Evolutionary conservation across 192 early-diverging fungal species (phyloP).

Genomic region (Chytriomyces hyalinus): DNA sequence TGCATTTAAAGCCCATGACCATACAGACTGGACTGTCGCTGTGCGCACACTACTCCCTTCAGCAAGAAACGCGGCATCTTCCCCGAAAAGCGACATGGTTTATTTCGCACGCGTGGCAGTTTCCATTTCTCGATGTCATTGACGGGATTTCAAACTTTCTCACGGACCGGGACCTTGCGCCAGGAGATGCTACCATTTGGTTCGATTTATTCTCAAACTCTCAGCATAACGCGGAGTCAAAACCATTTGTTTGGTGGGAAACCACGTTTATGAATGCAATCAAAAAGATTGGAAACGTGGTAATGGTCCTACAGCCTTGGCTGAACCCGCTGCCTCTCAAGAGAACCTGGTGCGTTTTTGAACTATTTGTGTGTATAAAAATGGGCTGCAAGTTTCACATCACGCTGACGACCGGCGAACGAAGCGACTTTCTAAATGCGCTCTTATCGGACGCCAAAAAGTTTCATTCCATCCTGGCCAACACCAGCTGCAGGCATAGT

Average conservation of each 20-base stretch:
- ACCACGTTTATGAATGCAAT: constrained; percentile 42
- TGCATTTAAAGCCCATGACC: constrained; percentile 23
- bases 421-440: not conserved
- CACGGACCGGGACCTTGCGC: not conserved
- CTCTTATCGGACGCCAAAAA: not conserved
- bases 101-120: constrained; percentile 43
- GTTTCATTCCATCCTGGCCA: not conserved
- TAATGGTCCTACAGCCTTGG: constrained; percentile 42
- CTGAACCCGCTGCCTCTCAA: constrained; percentile 28
- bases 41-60: not conserved
- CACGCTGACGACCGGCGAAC: not conserved
- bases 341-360: constrained; percentile 46
- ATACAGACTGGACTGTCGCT: constrained; percentile 9
- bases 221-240: constrained; percentile 5
- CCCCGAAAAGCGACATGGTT: constrained; percentile 29
- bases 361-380: constrained; percentile 23
- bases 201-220: constrained; percentile 37
- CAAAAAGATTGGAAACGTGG: constrained; percentile 23
- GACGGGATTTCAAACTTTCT: constrained; percentile 30
- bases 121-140: constrained; percentile 36
- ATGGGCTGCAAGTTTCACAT: constrained; percentile 22
- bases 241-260: constrained; percentile 35
- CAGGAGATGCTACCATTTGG: constrained; percentile 21
- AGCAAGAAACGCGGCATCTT: not conserved
- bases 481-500: not conserved